Conservation (phyloP, 306 rosid genomes). For the Pterocarpus santalinus region DNA sequence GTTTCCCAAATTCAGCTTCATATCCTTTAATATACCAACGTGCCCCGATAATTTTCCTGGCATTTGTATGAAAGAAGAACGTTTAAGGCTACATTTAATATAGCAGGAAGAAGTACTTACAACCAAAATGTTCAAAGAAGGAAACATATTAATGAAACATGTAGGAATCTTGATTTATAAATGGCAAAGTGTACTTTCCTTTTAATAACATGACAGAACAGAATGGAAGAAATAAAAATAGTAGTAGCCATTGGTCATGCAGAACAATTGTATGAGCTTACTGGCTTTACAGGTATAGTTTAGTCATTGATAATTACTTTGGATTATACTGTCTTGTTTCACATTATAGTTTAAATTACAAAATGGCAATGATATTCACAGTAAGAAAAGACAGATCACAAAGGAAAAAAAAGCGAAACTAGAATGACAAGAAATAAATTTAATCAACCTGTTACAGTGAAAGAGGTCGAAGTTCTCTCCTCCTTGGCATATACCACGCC, state of each 20-base stretch:
- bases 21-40: slow-evolving; percentile 76
- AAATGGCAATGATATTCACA: not conserved
- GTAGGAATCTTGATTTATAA: too few species aligned
- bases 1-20: slow-evolving; percentile 70
- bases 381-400: not conserved
- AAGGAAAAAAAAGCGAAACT: not conserved
- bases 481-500: slow-evolving; percentile 68
- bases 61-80: slow-evolving; percentile 5
- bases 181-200: not conserved
- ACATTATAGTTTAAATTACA: too few species aligned
- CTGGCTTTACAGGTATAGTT: too few species aligned
- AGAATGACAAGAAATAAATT: not conserved
- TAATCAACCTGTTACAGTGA: slow-evolving; percentile 60
- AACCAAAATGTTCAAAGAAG: not conserved
- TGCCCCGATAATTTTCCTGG: slow-evolving; percentile 76
- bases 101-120: not conserved
- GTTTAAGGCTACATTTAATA: not conserved
- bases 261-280: not conserved
- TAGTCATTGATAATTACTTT: not conserved
- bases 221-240: not conserved
- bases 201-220: not conserved
- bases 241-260: not conserved
- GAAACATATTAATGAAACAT: too few species aligned
- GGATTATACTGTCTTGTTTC: not conserved
- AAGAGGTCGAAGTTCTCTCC: slow-evolving; percentile 62